phyloP scores from a whole-genome alignment of 2,329 filamentous ascomycete genomes.

The Sarocladium oryzae region DNA sequence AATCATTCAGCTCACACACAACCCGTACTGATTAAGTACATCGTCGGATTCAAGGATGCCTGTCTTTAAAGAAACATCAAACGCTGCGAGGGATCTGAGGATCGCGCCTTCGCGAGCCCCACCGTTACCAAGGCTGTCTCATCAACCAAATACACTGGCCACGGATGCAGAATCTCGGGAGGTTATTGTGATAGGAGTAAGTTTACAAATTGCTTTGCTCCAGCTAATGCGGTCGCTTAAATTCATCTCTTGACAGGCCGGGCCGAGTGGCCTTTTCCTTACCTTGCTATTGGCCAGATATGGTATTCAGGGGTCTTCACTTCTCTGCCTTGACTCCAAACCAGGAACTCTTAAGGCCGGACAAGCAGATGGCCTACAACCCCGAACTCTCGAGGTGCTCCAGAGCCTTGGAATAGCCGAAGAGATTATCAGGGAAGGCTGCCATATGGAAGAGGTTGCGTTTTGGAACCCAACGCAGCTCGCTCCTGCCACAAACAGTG shows the following conservation, averaged over 20 bases:
- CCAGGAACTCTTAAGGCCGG: constrained; percentile 1
- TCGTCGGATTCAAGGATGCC: background rate
- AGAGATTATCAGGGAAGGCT: constrained; percentile 4
- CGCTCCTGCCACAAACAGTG: background rate
- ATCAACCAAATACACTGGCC: background rate
- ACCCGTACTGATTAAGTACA: too few relatives aligned
- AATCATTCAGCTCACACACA: too few relatives aligned
- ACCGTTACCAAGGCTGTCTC: background rate
- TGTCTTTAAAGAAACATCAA: constrained; percentile 2
- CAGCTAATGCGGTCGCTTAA: background rate
- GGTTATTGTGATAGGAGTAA: constrained; percentile 2
- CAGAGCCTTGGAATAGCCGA: constrained; percentile 4
- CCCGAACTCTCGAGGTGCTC: constrained; percentile 3
- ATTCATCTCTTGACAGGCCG: background rate
- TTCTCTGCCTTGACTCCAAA: constrained; percentile 6
- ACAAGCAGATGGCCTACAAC: constrained; percentile 6
- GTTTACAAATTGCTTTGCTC: background rate
- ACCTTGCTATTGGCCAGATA: constrained; percentile 4
- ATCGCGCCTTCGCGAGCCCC: constrained; percentile 6
- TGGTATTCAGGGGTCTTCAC: background rate
- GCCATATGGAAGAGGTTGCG: constrained; percentile 5
- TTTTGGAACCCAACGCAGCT: background rate
- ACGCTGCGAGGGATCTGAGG: background rate
- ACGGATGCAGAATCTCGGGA: background rate
- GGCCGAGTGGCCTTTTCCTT: constrained; percentile 2